Evolutionary conservation across 2,329 filamentous ascomycete species (phyloP).

Genomic region (Neocucurbitaria cava): DNA sequence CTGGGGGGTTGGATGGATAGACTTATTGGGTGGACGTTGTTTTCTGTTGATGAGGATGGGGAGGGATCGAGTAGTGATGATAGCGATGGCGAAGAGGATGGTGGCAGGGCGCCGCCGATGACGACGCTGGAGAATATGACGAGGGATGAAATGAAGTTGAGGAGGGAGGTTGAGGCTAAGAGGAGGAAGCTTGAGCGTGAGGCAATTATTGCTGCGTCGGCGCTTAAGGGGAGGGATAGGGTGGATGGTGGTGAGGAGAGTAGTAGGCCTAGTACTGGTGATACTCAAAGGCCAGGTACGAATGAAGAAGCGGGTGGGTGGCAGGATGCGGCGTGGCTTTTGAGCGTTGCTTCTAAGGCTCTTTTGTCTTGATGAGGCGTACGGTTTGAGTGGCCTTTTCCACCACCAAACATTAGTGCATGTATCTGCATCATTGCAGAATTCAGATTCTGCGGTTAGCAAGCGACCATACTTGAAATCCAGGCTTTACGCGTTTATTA

Average conservation of each 20-base stretch:
- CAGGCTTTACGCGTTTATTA: background rate
- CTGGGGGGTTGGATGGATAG: slow-evolving; percentile 64
- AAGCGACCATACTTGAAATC: background rate
- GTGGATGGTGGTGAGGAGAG: slow-evolving; percentile 18
- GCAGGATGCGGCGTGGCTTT: slow-evolving; percentile 65
- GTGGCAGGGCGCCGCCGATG: too few relatives aligned
- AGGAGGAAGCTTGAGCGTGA: slow-evolving; percentile 46
- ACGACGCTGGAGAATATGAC: slow-evolving; percentile 39
- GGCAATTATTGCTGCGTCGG: slow-evolving; percentile 43
- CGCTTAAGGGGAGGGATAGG: slow-evolving; percentile 48
- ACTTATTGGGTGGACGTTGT: slow-evolving; percentile 64
- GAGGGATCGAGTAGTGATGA: slow-evolving; percentile 42
- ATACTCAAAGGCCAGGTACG: slow-evolving; percentile 16
- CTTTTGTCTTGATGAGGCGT: slow-evolving; percentile 25
- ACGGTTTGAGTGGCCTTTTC: too few relatives aligned
- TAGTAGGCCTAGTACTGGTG: slow-evolving; percentile 20
- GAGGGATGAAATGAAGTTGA: slow-evolving; percentile 47
- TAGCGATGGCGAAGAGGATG: slow-evolving; percentile 30
- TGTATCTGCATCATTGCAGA: background rate
- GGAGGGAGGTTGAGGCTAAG: slow-evolving; percentile 47
- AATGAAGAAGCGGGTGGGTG: slow-evolving; percentile 56
- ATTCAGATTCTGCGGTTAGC: background rate
- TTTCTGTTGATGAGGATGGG: slow-evolving; percentile 60
- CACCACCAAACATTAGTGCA: too few relatives aligned
- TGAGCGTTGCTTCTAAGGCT: slow-evolving; percentile 60